Evolutionary conservation across 179 eudicot species (phyloP).

Genomic region (Pouteria campechiana): DNA sequence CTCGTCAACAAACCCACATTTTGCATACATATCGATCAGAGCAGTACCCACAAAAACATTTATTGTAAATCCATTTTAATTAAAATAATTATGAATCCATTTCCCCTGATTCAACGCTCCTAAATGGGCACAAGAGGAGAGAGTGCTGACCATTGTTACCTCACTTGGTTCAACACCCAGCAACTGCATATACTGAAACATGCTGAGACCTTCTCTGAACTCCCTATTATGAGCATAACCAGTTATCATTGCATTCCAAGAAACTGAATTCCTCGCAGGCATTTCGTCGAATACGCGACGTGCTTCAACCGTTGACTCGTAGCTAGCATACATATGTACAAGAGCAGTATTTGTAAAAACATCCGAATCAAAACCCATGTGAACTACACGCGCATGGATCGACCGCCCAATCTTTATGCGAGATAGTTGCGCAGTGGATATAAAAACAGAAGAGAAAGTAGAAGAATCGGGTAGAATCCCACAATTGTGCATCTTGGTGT

Average conservation of each 20-base stretch:
- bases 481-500: constrained; percentile 19
- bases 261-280: constrained; percentile 25
- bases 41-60: constrained; percentile 35
- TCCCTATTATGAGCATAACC: constrained; percentile 18
- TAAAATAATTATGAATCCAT: constrained; percentile 26
- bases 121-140: constrained; percentile 25
- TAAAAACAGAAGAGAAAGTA: constrained; percentile 21
- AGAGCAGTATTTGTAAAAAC: constrained; percentile 21
- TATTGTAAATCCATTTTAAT: constrained; percentile 12
- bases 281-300: constrained; percentile 10
- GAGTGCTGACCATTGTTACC: constrained; percentile 27
- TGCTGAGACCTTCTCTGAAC: constrained; percentile 17
- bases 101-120: constrained; percentile 19
- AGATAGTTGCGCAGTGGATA: constrained; percentile 14
- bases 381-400: constrained; percentile 22
- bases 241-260: constrained; percentile 24
- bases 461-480: constrained; percentile 14
- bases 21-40: constrained; percentile 27
- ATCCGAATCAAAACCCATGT: constrained; percentile 27
- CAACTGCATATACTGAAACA: constrained; percentile 19
- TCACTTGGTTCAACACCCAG: constrained; percentile 19
- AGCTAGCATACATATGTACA: constrained; percentile 22
- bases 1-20: constrained; percentile 24
- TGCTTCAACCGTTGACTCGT: constrained; percentile 7
- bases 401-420: constrained; percentile 15